These are phyloP conservation scores for Apiotrichum domesticum DNA, from an alignment of 1,284 basidiomycete genomes.

Conservation along the genomic window DNA sequence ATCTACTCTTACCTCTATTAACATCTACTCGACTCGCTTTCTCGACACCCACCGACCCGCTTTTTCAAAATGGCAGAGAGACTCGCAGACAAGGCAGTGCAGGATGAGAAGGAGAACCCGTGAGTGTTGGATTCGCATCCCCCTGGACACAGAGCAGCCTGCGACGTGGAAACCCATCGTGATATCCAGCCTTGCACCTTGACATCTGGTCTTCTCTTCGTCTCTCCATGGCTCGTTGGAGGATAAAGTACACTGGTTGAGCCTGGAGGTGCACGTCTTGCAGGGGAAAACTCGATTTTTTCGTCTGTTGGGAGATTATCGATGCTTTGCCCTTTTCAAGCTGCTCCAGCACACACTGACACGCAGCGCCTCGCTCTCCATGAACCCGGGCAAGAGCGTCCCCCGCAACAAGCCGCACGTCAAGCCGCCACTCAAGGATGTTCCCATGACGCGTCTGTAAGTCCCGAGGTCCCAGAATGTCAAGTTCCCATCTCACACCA, in stretches of 20 bases:
- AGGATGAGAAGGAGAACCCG: slow-evolving; percentile 1
- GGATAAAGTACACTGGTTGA: too few relatives aligned
- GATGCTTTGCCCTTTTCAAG: not conserved
- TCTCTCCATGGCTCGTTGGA: too few relatives aligned
- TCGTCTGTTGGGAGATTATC: too few relatives aligned
- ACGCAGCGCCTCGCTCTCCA: slow-evolving; percentile 32
- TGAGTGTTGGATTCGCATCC: not conserved
- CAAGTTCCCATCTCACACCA: slow-evolving; percentile 4
- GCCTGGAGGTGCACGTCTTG: too few relatives aligned
- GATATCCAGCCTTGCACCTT: too few relatives aligned
- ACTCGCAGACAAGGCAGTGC: not conserved
- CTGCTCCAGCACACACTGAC: not conserved
- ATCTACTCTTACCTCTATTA: too few relatives aligned
- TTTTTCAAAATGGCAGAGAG: not conserved
- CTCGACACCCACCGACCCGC: not conserved
- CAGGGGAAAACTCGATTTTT: too few relatives aligned
- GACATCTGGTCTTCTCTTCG: too few relatives aligned
- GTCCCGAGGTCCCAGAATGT: slow-evolving; percentile 9
- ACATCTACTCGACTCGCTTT: not conserved
- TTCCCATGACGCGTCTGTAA: slow-evolving; percentile 44
- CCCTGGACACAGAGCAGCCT: too few relatives aligned
- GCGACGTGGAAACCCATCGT: too few relatives aligned
- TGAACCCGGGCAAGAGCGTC: slow-evolving; percentile 34
- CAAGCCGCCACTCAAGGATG: slow-evolving; percentile 43
- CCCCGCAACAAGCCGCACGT: slow-evolving; percentile 35